phyloP scores from a whole-genome alignment of 108 stramenopile genomes.

The Skeletonema grethae region DNA sequence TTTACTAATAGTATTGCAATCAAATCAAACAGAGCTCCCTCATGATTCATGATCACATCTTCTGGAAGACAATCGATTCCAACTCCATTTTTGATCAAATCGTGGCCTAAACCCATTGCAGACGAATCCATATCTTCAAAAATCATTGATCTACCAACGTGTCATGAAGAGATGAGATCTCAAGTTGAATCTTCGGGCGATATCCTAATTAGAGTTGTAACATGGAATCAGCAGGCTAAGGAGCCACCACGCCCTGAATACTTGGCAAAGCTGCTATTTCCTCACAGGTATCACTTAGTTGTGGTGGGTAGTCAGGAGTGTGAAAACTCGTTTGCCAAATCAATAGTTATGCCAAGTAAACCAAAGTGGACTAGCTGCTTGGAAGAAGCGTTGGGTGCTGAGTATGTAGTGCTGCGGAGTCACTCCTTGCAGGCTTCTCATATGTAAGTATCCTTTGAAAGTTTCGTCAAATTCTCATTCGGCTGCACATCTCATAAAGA shows the following conservation, averaged over 20 bases:
- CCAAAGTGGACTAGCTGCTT: constrained; percentile 48
- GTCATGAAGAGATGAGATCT: constrained; percentile 29
- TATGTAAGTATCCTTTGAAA: constrained; percentile 4
- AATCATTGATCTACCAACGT: constrained; percentile 21
- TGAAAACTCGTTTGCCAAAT: constrained; percentile 58
- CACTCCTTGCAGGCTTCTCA: constrained; percentile 64
- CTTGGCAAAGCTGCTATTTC: constrained; percentile 36
- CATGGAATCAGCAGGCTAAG: constrained; percentile 55
- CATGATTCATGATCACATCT: not conserved
- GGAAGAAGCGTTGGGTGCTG: constrained; percentile 25
- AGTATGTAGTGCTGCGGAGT: constrained; percentile 46
- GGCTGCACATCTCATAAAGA: too few species aligned
- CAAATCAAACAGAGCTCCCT: too few species aligned
- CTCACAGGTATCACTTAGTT: constrained; percentile 42
- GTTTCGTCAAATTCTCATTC: too few species aligned
- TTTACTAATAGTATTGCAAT: too few species aligned
- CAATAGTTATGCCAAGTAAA: constrained; percentile 46
- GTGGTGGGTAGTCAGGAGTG: constrained; percentile 63
- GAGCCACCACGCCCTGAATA: constrained; percentile 42
- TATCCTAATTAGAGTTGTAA: constrained; percentile 42
- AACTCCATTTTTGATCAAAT: constrained; percentile 11
- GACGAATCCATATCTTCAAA: constrained; percentile 18
- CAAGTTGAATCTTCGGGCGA: constrained; percentile 30
- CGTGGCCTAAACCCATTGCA: constrained; percentile 35
- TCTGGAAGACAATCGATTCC: constrained; percentile 15